Base-by-base conservation (phyloP, 148 eudicot species). In the Diospyros lotus region DNA sequence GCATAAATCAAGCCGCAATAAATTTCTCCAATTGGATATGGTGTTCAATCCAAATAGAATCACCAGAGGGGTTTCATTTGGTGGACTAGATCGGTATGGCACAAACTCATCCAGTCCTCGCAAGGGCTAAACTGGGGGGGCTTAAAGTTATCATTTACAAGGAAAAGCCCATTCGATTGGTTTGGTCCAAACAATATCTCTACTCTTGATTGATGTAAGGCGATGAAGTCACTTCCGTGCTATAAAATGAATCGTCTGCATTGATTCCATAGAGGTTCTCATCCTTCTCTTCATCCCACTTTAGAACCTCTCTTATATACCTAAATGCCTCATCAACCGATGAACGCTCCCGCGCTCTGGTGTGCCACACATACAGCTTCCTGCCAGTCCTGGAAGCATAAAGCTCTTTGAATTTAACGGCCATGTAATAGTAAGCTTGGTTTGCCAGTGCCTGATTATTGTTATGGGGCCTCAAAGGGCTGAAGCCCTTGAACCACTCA, bases 221-320 rank as follows among this genome's bases (percentile, higher is more conserved):
- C 2, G 81, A 78, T 1, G 81, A 66, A 66, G 64, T 73, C 73
- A 67, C 4, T 68, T 79, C 81, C 43, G 77, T 62, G 58, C 73
- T 75, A 41, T 75, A 80, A 69, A 75, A 80, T 11, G 82, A 75
- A 66, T 80, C 79, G 64, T 80, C 82, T 39, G 40, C 83, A 3
- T 45, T 60, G 18, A 66, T 44, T 64, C 79, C 82, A 45, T 80
- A 80, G 43, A 72, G 15, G 28, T 72, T 69, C 13, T 80, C 79
- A 28, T 76, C 76, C 73, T 67, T 72, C 73, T 80, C 80, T 52
- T 80, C 83, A 59, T 80, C 77, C 83, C 83, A 80, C 69, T 68
- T 80, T 58, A 80, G 76, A 65, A 80, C 83, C 64, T 80, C 82
- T 52, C 77, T 58, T 3, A 80, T 39, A 41, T 71, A 80, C 65